phyloP scores from a whole-genome alignment of 495 filamentous ascomycete genomes.

The Schizothecium vesticola region DNA sequence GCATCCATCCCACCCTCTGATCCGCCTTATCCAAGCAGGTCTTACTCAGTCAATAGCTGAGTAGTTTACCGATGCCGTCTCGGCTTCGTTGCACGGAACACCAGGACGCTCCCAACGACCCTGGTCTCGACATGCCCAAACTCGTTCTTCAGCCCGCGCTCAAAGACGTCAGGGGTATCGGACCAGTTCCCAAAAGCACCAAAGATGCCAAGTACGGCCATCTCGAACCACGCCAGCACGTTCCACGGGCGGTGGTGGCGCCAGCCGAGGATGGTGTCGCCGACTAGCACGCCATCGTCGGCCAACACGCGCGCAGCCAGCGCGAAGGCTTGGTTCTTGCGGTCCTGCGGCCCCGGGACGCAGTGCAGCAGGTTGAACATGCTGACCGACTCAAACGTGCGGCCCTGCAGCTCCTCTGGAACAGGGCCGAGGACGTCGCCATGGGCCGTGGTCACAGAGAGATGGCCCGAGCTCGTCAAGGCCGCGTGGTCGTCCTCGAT shows the following conservation, averaged over 20 bases:
- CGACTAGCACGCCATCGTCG: slow-evolving; percentile 31
- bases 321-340: slow-evolving; percentile 21
- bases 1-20: no score
- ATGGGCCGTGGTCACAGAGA: slow-evolving; percentile 12
- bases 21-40: no score
- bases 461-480: no score
- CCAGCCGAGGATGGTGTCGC: slow-evolving; percentile 31
- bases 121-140: slow-evolving; percentile 29
- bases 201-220: slow-evolving; percentile 24
- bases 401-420: slow-evolving; percentile 8
- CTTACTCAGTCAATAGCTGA: no score
- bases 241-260: slow-evolving; percentile 3
- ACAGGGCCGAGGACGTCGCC: slow-evolving; percentile 20
- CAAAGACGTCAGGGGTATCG: slow-evolving; percentile 29
- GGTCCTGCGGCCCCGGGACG: slow-evolving; percentile 24
- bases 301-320: slow-evolving; percentile 21
- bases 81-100: slow-evolving; percentile 10
- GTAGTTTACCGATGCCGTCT: no score
- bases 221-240: slow-evolving; percentile 31
- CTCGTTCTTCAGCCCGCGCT: slow-evolving; percentile 25
- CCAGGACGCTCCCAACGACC: slow-evolving; percentile 21
- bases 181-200: slow-evolving; percentile 26
- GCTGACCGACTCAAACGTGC: slow-evolving; percentile 32
- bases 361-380: slow-evolving; percentile 41
- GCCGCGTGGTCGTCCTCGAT: neutral